Evolutionary conservation across 2,329 filamentous ascomycete species (phyloP), one percentile per base, ranked within the genome.

Genomic region (Colletotrichum noveboracense): DNA sequence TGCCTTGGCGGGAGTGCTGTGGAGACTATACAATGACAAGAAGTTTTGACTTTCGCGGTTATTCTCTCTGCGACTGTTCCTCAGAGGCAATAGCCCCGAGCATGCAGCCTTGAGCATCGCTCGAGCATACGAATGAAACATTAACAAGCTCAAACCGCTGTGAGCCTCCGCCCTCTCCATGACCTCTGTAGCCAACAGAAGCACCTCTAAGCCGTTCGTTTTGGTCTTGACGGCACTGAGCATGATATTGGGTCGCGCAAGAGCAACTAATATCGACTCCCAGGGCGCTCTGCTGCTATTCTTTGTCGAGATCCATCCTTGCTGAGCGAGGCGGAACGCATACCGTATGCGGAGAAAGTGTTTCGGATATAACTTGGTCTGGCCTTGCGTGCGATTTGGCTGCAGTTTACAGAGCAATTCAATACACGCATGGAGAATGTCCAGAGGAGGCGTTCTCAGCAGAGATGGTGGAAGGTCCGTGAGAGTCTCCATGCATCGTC

Each of bases 351-450:
- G 21, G 10, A 60, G n/a, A 65, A 14, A 21, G 6, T 55, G 8
- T 18, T 16, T n/a, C 16, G 9, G 28, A 7, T 14, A 7, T 24
- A 9, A 36, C 18, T 32, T 18, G 34, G 48, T 52, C n/a, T 52
- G 18, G 69, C 64, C 14, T 60, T 64, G 13, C 24, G 69, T 66
- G 16, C 62, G 62, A 7, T 70, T 68, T 16, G 77, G 75, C n/a
- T 77, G 75, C 21, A 69, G 30, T 10, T 62, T 28, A 36, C 77
- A 78, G 30, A 73, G 21, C 8, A 77, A 13, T 12, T 60, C 55
- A 58, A 78, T 56, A 34, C 55, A 66, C 3, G 62, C 75, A 13
- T 66, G 70, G 79, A 78, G 74, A 88, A 83, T 32, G 89, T 83
- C 5, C 79, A 78, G 78, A 36, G 66, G 66, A 14, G 67, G 36